Base-by-base conservation (phyloP, 169 alveolate species). In the Haemoproteus tartakovskyi region DNA sequence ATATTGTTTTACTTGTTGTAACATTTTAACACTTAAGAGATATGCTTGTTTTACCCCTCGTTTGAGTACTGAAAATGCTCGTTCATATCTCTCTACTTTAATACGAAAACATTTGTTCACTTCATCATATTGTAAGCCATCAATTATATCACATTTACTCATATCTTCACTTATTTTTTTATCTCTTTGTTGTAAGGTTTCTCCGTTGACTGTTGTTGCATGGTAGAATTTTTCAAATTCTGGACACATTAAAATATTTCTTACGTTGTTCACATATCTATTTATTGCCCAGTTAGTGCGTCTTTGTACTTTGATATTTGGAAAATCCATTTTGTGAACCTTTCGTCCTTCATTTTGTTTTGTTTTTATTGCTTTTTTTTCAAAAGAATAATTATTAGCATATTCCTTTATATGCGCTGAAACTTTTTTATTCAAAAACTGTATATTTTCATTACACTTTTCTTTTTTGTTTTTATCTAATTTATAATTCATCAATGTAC, bases 1-100 rank as follows among this genome's bases (percentile, higher is more conserved):
- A n/a, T 33, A 78, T 11, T 50, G 43, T 22, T 51, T 60, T 19
- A 74, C 59, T 27, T 74, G 84, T 11, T 74, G 63, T 5, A 74
- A 57, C 1, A 78, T 61, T 36, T 56, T 78, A 33, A 74, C 59
- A 51, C 84, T 74, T 26, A 74, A 74, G n/a, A 57, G 54, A 47
- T 74, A 74, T 11, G 84, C 84, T 50, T 74, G 78, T 43, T 74
- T 74, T n/a, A 74, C 84, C 29, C 84, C 84, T 12, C 84, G 30
- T 48, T 78, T 74, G 33, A 74, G 54, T 57, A 74, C 84, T 29
- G 84, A 74, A 60, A 57, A 74, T 12, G 84, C 84, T 27, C 59
- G 54, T 48, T 78, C 59, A 45, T 74, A 74, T 24, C 84, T 78
- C 54, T 74, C 59, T 57, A 74, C 59, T 56, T 74, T 74, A 29